These are phyloP conservation scores for Puccinia triticina DNA, from an alignment of 1,284 basidiomycete species.

Conservation along the genomic window DNA sequence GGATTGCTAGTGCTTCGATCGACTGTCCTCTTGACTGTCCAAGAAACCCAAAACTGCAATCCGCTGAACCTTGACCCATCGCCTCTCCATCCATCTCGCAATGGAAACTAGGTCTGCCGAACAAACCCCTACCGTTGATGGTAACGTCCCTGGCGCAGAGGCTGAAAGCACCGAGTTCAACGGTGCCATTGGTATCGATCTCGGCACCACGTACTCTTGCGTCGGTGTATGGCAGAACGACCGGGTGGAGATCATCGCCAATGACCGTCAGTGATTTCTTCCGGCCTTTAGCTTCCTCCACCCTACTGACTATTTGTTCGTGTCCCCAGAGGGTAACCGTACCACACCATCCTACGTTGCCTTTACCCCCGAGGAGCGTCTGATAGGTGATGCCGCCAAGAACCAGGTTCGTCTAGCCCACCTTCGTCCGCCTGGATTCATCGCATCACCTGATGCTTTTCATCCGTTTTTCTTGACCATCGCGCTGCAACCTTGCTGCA, in stretches of 20 bases:
- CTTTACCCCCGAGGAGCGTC: constrained; percentile 87
- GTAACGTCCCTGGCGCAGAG: constrained; percentile 42
- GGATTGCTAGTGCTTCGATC: neutral
- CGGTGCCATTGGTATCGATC: constrained; percentile 64
- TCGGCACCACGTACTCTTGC: constrained; percentile 67
- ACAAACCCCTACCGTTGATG: constrained; percentile 51
- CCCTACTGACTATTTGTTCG: neutral
- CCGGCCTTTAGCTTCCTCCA: neutral
- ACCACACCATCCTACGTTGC: constrained; percentile 85
- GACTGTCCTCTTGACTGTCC: neutral
- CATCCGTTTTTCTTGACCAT: neutral
- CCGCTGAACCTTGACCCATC: neutral
- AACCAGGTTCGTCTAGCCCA: constrained; percentile 65
- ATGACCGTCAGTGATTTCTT: constrained; percentile 60
- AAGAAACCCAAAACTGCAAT: too few relatives aligned
- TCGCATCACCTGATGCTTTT: constrained; percentile 65
- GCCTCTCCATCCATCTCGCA: neutral
- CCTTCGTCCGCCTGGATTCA: neutral
- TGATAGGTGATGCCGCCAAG: constrained; percentile 69
- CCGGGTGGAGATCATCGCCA: constrained; percentile 93
- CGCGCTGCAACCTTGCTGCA: neutral
- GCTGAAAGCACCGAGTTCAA: constrained; percentile 44
- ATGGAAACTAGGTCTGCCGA: constrained; percentile 35
- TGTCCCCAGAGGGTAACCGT: constrained; percentile 84
- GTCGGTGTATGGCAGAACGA: constrained; percentile 81